Conservation (phyloP, 106 monocot genomes). For the Alisma plantagoaquatica region DNA sequence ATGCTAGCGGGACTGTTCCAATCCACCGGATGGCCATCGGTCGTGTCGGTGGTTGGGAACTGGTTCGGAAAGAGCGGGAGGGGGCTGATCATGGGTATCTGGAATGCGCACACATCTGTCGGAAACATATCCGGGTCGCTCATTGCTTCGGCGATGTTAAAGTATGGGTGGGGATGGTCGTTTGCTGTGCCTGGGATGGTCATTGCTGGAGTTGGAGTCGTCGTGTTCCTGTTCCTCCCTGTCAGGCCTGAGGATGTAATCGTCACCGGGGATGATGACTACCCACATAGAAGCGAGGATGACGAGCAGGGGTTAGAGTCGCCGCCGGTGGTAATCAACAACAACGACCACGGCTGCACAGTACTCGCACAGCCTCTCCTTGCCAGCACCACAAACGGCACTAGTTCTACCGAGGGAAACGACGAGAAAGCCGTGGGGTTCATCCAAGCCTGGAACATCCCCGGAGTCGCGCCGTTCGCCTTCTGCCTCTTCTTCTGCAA, state of each 20-base stretch:
- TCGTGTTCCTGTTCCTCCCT: constrained; percentile 63
- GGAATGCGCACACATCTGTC: constrained; percentile 84
- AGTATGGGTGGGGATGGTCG: constrained; percentile 86
- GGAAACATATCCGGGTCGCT: constrained; percentile 75
- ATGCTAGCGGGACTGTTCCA: constrained; percentile 74
- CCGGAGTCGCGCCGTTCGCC: constrained; percentile 85
- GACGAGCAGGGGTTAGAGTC: too few relatives aligned
- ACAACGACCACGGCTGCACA: too few relatives aligned
- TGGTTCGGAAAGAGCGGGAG: constrained; percentile 90
- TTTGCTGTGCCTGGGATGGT: constrained; percentile 53
- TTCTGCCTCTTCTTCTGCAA: constrained; percentile 87
- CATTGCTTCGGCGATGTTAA: constrained; percentile 57
- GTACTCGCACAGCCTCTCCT: too few relatives aligned
- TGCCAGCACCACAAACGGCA: too few relatives aligned
- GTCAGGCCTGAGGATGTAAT: constrained; percentile 50
- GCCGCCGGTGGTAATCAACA: too few relatives aligned
- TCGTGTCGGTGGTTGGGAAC: constrained; percentile 68
- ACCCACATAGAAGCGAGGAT: too few relatives aligned
- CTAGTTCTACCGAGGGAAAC: too few relatives aligned
- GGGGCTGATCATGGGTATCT: constrained; percentile 90
- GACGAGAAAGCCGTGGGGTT: too few relatives aligned
- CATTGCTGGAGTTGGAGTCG: constrained; percentile 41
- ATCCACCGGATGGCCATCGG: constrained; percentile 84
- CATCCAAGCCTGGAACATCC: constrained; percentile 72
- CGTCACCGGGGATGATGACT: constrained; percentile 26